These are phyloP conservation scores for Neolentinus lepideus DNA, from an alignment of 1,284 basidiomycete species.

Conservation along the genomic window DNA sequence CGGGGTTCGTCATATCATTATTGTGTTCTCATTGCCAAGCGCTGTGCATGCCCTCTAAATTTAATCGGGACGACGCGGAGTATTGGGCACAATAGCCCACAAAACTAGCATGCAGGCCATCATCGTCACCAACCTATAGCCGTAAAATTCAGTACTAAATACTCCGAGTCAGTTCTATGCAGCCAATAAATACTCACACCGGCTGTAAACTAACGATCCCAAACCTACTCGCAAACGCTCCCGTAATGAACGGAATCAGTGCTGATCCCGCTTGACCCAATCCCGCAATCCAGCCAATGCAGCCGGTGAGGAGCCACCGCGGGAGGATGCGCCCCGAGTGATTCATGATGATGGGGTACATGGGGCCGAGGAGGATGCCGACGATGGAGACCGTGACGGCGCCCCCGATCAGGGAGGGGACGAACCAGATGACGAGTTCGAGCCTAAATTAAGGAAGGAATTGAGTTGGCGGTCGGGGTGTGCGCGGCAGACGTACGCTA, in stretches of 20 bases:
- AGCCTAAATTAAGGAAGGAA: conserved; percentile 22
- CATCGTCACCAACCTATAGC: conserved; percentile 35
- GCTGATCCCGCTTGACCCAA: conserved; percentile 48
- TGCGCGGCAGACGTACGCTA: conserved; percentile 20
- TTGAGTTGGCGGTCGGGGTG: neutral
- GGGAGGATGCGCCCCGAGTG: conserved; percentile 40
- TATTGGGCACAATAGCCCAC: conserved; percentile 36
- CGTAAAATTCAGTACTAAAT: neutral
- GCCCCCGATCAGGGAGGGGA: conserved; percentile 43
- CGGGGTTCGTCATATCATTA: neutral
- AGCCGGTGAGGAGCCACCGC: conserved; percentile 41
- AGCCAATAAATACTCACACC: conserved; percentile 30
- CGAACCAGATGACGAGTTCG: conserved; percentile 53
- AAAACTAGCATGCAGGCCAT: conserved; percentile 32
- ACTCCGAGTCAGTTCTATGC: neutral
- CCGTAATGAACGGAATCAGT: conserved; percentile 47
- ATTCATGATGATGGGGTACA: conserved; percentile 50
- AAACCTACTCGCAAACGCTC: conserved; percentile 38
- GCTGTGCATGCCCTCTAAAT: neutral
- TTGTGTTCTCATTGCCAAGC: neutral
- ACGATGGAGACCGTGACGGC: conserved; percentile 48
- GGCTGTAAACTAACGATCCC: conserved; percentile 50
- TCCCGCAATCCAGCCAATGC: conserved; percentile 49
- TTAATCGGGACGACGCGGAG: conserved; percentile 1
- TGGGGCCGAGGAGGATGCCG: conserved; percentile 45